A percentile compares a stretch with the other conserved stretches of the same genome.
These are phyloP conservation scores for Lactifluus echinatus DNA, from an alignment of 768 basidiomycete genomes.

Conservation along the genomic window DNA sequence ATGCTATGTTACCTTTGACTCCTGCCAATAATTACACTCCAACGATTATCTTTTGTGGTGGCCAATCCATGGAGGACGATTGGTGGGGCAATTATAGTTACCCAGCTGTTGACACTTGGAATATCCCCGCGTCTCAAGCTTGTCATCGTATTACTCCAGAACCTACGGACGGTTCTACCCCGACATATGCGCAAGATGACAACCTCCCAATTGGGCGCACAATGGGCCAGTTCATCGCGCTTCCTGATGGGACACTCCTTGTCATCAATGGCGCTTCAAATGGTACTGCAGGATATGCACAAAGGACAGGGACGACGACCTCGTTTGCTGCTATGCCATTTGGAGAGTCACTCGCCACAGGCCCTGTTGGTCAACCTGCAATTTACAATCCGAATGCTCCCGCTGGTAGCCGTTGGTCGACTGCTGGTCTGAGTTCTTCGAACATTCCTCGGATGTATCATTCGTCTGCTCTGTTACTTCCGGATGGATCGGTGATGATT, in stretches of 20 bases:
- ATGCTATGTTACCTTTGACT: conserved; percentile 85
- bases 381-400: conserved; percentile 75
- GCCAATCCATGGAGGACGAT: conserved; percentile 63
- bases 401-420: conserved; percentile 66
- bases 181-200: conserved; percentile 64
- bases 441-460: conserved; percentile 82
- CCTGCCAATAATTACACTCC: conserved; percentile 82
- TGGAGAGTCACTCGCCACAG: conserved; percentile 67
- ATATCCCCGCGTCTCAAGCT: conserved; percentile 56
- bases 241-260: conserved; percentile 71
- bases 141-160: conserved; percentile 86
- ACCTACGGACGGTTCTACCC: conserved; percentile 54
- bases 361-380: conserved; percentile 69
- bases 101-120: conserved; percentile 68
- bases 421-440: conserved; percentile 49
- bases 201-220: conserved; percentile 65
- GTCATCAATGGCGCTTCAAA: conserved; percentile 76
- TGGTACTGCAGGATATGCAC: conserved; percentile 84
- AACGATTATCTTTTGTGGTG: conserved; percentile 87
- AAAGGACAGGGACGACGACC: conserved; percentile 29
- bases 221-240: conserved; percentile 88
- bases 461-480: conserved; percentile 81
- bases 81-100: conserved; percentile 71
- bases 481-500: conserved; percentile 78
- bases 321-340: conserved; percentile 51